phyloP scores from a whole-genome alignment of 2,329 filamentous ascomycete species.

The Ilyonectria robusta region DNA sequence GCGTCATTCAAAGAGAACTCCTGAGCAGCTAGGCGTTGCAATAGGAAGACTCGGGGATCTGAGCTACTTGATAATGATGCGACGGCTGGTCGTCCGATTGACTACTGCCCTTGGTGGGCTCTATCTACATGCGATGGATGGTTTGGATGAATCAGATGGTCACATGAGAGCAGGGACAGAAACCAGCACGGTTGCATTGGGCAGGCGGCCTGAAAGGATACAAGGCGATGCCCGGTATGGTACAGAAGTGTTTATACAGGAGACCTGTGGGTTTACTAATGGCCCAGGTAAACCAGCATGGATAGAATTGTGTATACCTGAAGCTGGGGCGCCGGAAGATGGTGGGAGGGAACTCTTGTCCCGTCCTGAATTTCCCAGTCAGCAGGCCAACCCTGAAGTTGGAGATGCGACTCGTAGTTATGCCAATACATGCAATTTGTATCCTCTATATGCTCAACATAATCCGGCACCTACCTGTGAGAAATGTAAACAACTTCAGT shows the following conservation, averaged over 20 bases:
- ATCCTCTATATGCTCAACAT: background rate
- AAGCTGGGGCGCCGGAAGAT: conserved; percentile 32
- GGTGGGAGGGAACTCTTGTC: conserved; percentile 8
- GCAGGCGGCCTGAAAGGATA: conserved; percentile 33
- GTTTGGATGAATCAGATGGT: conserved; percentile 29
- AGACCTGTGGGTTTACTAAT: conserved; percentile 23
- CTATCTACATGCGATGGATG: conserved; percentile 21
- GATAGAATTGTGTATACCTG: conserved; percentile 44
- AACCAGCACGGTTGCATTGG: conserved; percentile 26
- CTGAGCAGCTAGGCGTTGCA: conserved; percentile 52
- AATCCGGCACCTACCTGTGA: background rate
- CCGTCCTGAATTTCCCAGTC: conserved; percentile 2
- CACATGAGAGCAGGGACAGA: conserved; percentile 25
- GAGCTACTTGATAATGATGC: conserved; percentile 29
- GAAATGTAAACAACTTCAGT: background rate
- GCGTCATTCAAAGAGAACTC: conserved; percentile 66
- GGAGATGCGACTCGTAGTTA: conserved; percentile 34
- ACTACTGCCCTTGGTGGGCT: conserved; percentile 25
- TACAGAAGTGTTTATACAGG: conserved; percentile 38
- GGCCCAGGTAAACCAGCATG: conserved; percentile 33
- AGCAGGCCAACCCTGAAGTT: conserved; percentile 18
- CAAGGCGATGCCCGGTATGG: conserved; percentile 36
- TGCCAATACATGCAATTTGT: conserved; percentile 38
- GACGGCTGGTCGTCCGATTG: conserved; percentile 14
- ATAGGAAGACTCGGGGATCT: conserved; percentile 25